Conservation (phyloP, 139 green algal genomes). For the Coelastrella sp. region DNA sequence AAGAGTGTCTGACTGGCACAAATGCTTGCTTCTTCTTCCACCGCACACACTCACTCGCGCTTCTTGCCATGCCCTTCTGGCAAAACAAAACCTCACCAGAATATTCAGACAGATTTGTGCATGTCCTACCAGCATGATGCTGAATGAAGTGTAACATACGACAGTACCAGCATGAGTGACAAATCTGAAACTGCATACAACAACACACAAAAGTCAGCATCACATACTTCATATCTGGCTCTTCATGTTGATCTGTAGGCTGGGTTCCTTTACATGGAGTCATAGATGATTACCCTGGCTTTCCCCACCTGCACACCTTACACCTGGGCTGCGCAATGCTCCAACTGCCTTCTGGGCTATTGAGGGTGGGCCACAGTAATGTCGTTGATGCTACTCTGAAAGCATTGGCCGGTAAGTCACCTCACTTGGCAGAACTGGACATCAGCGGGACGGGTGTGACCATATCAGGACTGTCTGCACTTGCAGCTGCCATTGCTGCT, state of each 20-base stretch:
- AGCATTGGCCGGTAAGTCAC: slow-evolving; percentile 7
- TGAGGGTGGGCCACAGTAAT: not conserved
- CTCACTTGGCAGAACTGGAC: not conserved
- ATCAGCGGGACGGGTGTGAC: slow-evolving; percentile 10
- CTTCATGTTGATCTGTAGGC: not conserved
- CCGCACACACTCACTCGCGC: no score
- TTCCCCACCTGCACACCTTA: slow-evolving; percentile 15
- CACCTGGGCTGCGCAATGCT: slow-evolving; percentile 15
- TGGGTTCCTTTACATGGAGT: not conserved
- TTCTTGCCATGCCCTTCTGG: no score
- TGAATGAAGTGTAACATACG: no score
- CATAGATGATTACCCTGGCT: not conserved
- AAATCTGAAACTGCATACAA: no score
- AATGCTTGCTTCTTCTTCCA: no score
- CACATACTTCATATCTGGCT: no score
- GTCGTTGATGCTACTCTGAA: not conserved
- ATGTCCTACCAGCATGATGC: no score
- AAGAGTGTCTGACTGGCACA: no score
- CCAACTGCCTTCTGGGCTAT: slow-evolving; percentile 12
- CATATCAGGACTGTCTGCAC: not conserved
- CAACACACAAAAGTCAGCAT: no score
- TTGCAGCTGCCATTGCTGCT: not conserved
- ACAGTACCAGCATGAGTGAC: no score
- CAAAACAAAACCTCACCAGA: no score
- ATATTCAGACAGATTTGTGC: no score